Evolutionary conservation across 805 yeast genomes (phyloP), one percentile per base, ranked within the genome.

Genomic region (Yarrowia keelungensis): DNA sequence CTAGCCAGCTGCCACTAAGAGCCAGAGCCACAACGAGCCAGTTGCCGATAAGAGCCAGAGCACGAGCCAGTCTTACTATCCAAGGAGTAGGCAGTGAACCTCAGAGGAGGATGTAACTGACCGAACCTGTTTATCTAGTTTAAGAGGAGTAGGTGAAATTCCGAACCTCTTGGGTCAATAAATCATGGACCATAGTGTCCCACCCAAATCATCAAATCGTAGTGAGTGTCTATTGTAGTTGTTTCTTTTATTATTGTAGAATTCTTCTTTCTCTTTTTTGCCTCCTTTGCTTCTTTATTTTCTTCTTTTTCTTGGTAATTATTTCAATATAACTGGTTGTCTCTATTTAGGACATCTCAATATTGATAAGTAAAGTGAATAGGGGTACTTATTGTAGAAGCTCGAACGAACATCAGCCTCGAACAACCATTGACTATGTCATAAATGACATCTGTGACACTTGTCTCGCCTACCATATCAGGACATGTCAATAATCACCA

Each of bases 81-180:
- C 14, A 15, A 47, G 53, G 53, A 47, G 53, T 47, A 47, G 53
- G 53, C 35, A 32, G 35, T 32, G 53, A 47, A 47, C 53, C 53
- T 47, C 53, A n/a, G n/a, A 45, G 26, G 53, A 47, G 53, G 53
- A 50, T 19, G 54, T 50, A 50, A 35, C 32, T 19, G 22, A 15
- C 53, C 53, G 53, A 47, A 47, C 53, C 53, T 47, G 53, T 46
- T 43, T 47, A 47, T 47, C 12, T 26, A 47, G 36, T 47, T 50
- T 22, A 22, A 50, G 54, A 50, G 54, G 53, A 47, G 53, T 47
- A 47, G 53, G 53, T 26, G 53, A 47, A 47, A 47, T 10, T 47
- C 53, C 53, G 53, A 47, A 47, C 53, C 53, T 47, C 53, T 47
- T 19, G 36, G 53, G 53, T 26, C 15, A 47, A 47, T 47, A 47